Evolutionary conservation across 768 basidiomycete species (phyloP).

Genomic region (Rhodocollybia butyracea): DNA sequence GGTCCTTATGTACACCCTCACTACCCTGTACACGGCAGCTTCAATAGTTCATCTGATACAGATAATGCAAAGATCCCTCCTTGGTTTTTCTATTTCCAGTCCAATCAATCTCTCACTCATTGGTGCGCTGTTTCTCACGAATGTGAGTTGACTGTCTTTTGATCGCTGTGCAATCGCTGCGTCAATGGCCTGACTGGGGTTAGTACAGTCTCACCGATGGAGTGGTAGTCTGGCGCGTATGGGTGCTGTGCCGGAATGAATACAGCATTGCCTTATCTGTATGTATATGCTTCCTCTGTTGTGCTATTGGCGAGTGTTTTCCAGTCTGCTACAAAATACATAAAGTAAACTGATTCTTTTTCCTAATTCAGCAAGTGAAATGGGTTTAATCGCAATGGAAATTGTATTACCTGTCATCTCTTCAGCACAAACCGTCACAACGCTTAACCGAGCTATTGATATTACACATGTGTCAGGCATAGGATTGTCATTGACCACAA

Average conservation of each 20-base stretch:
- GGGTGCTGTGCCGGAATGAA: slow-evolving; percentile 3
- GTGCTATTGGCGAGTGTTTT: neutral
- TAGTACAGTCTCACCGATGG: slow-evolving; percentile 6
- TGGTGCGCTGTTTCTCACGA: neutral
- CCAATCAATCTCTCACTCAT: neutral
- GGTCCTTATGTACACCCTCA: slow-evolving; percentile 3
- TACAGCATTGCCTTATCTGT: neutral
- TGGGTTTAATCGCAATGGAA: neutral
- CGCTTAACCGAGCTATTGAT: slow-evolving; percentile 6
- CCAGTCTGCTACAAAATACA: too few species aligned
- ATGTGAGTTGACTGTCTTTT: neutral
- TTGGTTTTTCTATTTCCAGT: neutral
- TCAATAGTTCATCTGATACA: neutral
- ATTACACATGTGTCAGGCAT: slow-evolving; percentile 9
- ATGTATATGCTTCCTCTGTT: neutral
- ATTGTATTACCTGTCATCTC: neutral
- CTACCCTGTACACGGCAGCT: neutral
- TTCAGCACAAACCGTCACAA: neutral
- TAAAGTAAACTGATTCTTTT: neutral
- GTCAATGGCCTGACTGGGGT: neutral
- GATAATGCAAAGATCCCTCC: neutral
- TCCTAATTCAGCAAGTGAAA: neutral
- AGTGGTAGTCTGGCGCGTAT: slow-evolving; percentile 10
- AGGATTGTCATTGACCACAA: slow-evolving; percentile 12
- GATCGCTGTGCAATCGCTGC: too few species aligned